Evolutionary conservation across 176 grass and related monocot genomes (phyloP), one percentile per base, ranked within the genome.

Genomic region (Ampelocalamus luodianensis): DNA sequence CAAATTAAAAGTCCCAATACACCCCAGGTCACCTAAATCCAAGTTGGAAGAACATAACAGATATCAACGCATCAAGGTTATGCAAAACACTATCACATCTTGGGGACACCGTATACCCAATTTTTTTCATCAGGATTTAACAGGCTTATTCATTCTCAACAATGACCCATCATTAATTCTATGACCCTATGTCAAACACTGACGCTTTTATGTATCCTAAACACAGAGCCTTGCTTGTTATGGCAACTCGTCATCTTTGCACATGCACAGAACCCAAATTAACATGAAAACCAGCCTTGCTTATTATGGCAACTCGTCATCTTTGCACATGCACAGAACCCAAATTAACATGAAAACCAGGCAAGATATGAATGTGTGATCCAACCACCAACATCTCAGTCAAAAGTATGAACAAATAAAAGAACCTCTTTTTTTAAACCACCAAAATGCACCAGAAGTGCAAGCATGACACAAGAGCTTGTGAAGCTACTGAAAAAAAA

Each of bases 191-290:
- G 14, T 24, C 53, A 54, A 50, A 50, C 78, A 38, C 10, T 10
- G 49, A 15, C 18, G 39, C 34, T 42, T 59, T 40, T 38, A 22
- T 68, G 10, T 12, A 79, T 34, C 51, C 13, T 44, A 67, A 80
- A 23, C 51, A 51, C 13, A 56, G n/a, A 44, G n/a, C 40, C 14
- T 46, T 64, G 23, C 62, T 45, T 42, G 62, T 65, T 79, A 18
- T 65, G 40, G 22, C 40, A 40, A 63, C 29, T 29, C 29, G 8
- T 46, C 23, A 64, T 10, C 61, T 78, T 45, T 29, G 37, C 74
- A 58, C 12, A 76, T 59, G 74, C 59, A 79, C 42, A 65, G 18
- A 79, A 65, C 58, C n/a, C 76, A 78, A 62, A 78, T 62, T 78
- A 61, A 32, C 76, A 78, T 32, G 40, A 59, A 78, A 78, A 39